Evolutionary conservation across 208 protist species (phyloP), one percentile per base, ranked within the genome.

Genomic region (Trypanosoma lewisi): DNA sequence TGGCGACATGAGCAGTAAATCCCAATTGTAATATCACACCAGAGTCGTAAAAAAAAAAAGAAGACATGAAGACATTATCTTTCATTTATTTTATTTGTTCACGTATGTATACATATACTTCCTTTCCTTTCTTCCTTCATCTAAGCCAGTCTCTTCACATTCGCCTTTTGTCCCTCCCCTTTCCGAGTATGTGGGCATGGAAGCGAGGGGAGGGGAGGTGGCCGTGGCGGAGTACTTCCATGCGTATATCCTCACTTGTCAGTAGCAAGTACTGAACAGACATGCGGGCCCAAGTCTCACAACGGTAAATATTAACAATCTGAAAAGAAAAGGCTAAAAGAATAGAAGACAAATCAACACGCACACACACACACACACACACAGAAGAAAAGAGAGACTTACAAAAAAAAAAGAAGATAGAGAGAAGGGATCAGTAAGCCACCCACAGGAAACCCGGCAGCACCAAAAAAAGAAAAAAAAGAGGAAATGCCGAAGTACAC

Each of bases 301-400:
- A 39, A 11, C 7, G 34, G 11, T 39, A 4, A 39, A 39, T 11
- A 11, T n/a, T n/a, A n/a, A n/a, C n/a, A n/a, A n/a, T n/a, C 36
- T 14, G 9, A 49, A 49, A 49, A 49, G 21, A 49, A 41, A 33
- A 23, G 27, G 31, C 36, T 8, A 63, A 49, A 59, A 34, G 37
- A 53, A 30, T 11, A 68, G 49, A 47, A 36, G 7, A 33, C 34
- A 47, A 33, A 52, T n/a, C 16, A 61, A 33, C 2, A 42, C 12
- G 5, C 23, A 61, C 17, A 36, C 17, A 39, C 3, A 28, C 4
- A 67, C 4, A 61, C 4, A 41, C 17, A 56, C 5, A 36, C 28
- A 50, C 11, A 50, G 19, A 34, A 51, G 44, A 52, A 54, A 48
- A 63, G 14, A 52, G 4, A 57, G 57, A 49, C 34, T 12, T 59